Evolutionary conservation across 306 rosid species (phyloP).

Genomic region (Leucaena leucocephala): DNA sequence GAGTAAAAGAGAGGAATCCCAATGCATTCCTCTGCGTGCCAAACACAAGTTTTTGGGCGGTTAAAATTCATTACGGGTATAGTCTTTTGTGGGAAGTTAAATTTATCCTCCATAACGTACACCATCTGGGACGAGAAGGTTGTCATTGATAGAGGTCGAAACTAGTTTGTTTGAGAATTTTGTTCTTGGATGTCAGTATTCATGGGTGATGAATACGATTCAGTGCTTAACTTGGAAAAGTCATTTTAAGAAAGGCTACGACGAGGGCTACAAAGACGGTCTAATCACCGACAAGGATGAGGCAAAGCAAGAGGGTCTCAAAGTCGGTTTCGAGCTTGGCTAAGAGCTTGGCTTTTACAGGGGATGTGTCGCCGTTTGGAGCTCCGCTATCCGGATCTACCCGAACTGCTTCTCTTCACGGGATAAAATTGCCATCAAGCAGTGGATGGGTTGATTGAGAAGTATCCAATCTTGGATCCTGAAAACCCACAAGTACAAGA

Average conservation of each 20-base stretch:
- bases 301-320: slow-evolving; percentile 68
- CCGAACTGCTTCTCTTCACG: slow-evolving; percentile 56
- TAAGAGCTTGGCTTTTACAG: slow-evolving; percentile 80
- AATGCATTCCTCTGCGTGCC: too few relatives aligned
- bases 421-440: slow-evolving; percentile 50
- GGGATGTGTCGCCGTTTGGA: slow-evolving; percentile 62
- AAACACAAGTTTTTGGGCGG: too few relatives aligned
- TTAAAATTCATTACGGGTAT: too few relatives aligned
- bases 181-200: not conserved
- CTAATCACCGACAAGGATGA: slow-evolving; percentile 62
- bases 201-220: slow-evolving; percentile 68
- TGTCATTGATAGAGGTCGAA: not conserved
- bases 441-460: slow-evolving; percentile 67
- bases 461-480: slow-evolving; percentile 72
- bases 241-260: slow-evolving; percentile 68
- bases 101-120: too few relatives aligned
- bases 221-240: slow-evolving; percentile 59
- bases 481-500: slow-evolving; percentile 56
- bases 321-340: slow-evolving; percentile 74
- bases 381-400: slow-evolving; percentile 51
- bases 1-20: too few relatives aligned
- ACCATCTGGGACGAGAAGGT: too few relatives aligned
- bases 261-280: slow-evolving; percentile 66
- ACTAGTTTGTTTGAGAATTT: not conserved
- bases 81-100: too few relatives aligned